Conservation (phyloP, 2,329 filamentous ascomycete species). For the Penicillium griseofulvum region DNA sequence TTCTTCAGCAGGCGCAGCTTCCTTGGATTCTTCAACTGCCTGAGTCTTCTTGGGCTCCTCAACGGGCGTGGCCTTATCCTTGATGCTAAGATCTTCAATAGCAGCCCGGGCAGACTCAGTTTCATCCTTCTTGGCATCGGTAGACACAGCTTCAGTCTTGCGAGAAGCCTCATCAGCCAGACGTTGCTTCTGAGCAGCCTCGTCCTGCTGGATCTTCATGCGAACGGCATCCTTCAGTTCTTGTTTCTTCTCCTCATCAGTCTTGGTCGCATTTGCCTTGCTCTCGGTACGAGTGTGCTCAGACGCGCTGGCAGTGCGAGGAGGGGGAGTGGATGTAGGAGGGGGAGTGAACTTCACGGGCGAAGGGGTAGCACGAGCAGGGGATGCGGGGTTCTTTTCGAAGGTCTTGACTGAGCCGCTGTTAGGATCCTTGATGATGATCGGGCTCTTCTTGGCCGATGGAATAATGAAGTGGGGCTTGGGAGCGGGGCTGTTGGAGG, state of each 20-base stretch:
- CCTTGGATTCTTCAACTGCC: slow-evolving; percentile 20
- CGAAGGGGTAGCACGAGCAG: slow-evolving; percentile 55
- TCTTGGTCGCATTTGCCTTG: slow-evolving; percentile 59
- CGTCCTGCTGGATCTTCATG: slow-evolving; percentile 57
- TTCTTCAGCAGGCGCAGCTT: slow-evolving; percentile 16
- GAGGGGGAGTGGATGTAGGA: slow-evolving; percentile 76
- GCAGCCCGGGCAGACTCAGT: slow-evolving; percentile 35
- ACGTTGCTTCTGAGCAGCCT: slow-evolving; percentile 49
- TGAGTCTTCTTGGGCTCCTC: slow-evolving; percentile 21
- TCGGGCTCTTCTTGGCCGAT: slow-evolving; percentile 65
- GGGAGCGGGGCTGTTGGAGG: slow-evolving; percentile 57
- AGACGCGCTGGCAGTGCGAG: slow-evolving; percentile 66
- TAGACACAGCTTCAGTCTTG: slow-evolving; percentile 44
- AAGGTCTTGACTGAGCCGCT: slow-evolving; percentile 74
- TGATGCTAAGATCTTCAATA: slow-evolving; percentile 30
- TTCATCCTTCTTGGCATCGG: slow-evolving; percentile 35
- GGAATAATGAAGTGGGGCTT: slow-evolving; percentile 65
- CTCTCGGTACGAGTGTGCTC: slow-evolving; percentile 72
- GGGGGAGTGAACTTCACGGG: slow-evolving; percentile 64
- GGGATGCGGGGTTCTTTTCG: slow-evolving; percentile 64
- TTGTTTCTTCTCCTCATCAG: slow-evolving; percentile 75
- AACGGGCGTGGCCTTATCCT: slow-evolving; percentile 28
- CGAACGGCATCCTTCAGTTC: slow-evolving; percentile 62
- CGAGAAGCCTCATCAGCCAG: slow-evolving; percentile 47
- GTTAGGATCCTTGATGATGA: slow-evolving; percentile 79